These are phyloP conservation scores for Mycena alexandri DNA, from an alignment of 768 basidiomycete genomes.

Conservation along the genomic window DNA sequence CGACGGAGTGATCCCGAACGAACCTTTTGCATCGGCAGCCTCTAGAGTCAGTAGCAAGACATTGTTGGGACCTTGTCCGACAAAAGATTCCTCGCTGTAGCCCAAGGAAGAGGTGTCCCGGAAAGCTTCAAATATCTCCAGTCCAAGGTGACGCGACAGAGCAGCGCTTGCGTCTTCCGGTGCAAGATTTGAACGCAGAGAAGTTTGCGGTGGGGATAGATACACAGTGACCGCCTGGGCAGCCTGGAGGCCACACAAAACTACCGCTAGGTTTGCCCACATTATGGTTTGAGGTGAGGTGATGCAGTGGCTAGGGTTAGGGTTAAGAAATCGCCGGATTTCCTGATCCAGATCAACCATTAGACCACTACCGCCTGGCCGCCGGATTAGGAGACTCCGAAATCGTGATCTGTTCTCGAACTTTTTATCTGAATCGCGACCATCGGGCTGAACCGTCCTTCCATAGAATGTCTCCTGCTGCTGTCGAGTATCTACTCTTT, in stretches of 20 bases:
- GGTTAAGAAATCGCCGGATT: no score
- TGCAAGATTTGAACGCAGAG: conserved; percentile 56
- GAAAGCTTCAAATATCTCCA: conserved; percentile 72
- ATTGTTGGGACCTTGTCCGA: conserved; percentile 66
- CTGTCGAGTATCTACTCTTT: conserved; percentile 72
- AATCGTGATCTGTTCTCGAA: conserved; percentile 4
- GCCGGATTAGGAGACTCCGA: no score
- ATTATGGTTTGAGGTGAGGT: conserved; percentile 13
- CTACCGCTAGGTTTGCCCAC: conserved; percentile 33
- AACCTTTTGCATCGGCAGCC: conserved; percentile 68
- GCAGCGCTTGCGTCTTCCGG: conserved; percentile 69
- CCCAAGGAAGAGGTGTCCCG: conserved; percentile 48
- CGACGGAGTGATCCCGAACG: conserved; percentile 29
- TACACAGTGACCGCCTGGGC: conserved; percentile 70
- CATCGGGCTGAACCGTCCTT: no score
- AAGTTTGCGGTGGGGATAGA: conserved; percentile 60
- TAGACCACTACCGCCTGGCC: no score
- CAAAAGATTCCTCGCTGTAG: conserved; percentile 60
- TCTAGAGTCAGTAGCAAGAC: conserved; percentile 69
- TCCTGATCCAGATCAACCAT: no score
- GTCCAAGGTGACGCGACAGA: conserved; percentile 77
- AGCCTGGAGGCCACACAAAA: conserved; percentile 53
- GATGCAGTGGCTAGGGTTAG: no score
- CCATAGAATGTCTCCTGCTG: not conserved
- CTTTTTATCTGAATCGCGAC: not conserved